These are phyloP conservation scores for Ploettnerulaceae sp. DNA, from an alignment of 2,329 filamentous ascomycete species.

Conservation along the genomic window DNA sequence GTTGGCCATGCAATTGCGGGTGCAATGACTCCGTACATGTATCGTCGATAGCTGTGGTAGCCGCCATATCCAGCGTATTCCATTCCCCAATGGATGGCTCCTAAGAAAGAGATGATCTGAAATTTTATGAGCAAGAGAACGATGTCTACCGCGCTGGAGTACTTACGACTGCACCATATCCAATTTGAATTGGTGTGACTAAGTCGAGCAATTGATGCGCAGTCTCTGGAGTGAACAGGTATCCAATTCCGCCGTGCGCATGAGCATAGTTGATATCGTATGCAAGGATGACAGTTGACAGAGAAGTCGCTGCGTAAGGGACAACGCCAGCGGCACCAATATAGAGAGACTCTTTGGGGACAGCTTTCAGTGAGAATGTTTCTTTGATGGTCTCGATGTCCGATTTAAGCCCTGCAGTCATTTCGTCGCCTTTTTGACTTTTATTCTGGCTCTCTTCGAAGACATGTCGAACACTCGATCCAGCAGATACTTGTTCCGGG, in stretches of 20 bases:
- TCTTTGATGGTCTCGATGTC: constrained; percentile 63
- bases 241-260: constrained; percentile 54
- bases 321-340: constrained; percentile 74
- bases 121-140: constrained; percentile 6
- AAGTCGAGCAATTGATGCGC: constrained; percentile 68
- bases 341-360: constrained; percentile 62
- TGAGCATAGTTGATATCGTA: constrained; percentile 72
- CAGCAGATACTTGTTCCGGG: constrained; percentile 55
- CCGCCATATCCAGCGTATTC: constrained; percentile 70
- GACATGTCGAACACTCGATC: constrained; percentile 51
- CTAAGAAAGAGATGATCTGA: constrained; percentile 86
- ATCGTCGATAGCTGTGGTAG: constrained; percentile 69
- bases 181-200: constrained; percentile 82
- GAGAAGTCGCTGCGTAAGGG: constrained; percentile 79
- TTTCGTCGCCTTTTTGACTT: constrained; percentile 42
- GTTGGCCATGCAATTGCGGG: constrained; percentile 87
- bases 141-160: not conserved
- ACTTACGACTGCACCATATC: constrained; percentile 79
- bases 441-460: constrained; percentile 37
- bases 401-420: constrained; percentile 47
- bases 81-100: constrained; percentile 88
- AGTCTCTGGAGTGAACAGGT: constrained; percentile 62
- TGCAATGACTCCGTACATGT: constrained; percentile 75
- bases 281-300: constrained; percentile 75
- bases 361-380: constrained; percentile 58